Evolutionary conservation across 2,329 filamentous ascomycete species (phyloP).

Genomic region (Cercospora zeina): DNA sequence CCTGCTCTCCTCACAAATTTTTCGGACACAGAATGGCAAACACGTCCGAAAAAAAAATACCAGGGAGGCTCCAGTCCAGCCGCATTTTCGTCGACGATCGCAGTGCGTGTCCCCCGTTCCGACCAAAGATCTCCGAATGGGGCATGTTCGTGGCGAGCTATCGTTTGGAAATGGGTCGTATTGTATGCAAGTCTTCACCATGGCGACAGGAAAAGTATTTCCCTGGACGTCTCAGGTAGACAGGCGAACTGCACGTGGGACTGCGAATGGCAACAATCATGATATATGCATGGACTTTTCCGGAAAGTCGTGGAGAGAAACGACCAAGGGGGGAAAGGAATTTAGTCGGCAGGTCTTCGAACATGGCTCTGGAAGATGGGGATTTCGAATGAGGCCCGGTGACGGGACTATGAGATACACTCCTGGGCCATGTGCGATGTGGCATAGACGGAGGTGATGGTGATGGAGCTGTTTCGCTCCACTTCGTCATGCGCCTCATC

Average conservation of each 20-base stretch:
- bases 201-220: not conserved
- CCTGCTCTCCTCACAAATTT: not conserved
- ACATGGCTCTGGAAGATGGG: not conserved
- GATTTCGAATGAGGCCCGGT: not conserved
- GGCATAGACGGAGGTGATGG: too few species aligned
- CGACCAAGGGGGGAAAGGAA: not conserved
- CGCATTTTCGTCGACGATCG: not conserved
- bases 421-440: too few species aligned
- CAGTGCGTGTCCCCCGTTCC: not conserved
- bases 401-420: too few species aligned
- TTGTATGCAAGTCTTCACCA: not conserved
- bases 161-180: not conserved
- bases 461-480: too few species aligned
- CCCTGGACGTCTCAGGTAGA: not conserved
- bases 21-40: not conserved
- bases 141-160: not conserved
- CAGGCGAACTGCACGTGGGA: not conserved
- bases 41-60: not conserved
- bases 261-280: not conserved
- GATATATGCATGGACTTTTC: not conserved
- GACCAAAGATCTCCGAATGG: not conserved
- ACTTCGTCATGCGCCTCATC: too few species aligned
- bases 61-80: not conserved
- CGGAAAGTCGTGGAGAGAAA: not conserved
- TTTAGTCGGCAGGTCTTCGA: not conserved